Evolutionary conservation across 1,139 yeast species (phyloP).

Genomic region (Nakaseomyces uthaithaninus): DNA sequence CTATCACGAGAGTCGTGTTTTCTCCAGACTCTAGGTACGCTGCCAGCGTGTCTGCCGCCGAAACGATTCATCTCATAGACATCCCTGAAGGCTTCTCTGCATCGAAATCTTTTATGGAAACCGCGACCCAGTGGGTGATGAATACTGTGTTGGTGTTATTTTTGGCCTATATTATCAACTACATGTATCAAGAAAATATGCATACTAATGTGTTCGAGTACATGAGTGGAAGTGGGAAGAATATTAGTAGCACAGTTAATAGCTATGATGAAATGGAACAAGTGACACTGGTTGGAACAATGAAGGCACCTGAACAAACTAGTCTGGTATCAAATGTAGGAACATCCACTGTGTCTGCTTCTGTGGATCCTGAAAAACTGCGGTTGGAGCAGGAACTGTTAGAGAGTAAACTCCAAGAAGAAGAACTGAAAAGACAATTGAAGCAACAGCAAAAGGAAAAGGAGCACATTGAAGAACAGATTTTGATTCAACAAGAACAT

Average conservation of each 20-base stretch:
- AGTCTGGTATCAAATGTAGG: not conserved
- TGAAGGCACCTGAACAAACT: not conserved
- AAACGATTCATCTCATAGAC: slow-evolving; percentile 55
- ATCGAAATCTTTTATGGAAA: slow-evolving; percentile 35
- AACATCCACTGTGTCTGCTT: not conserved
- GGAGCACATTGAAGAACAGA: not conserved
- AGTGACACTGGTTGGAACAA: slow-evolving; percentile 1
- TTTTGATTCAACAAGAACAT: not conserved
- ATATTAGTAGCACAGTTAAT: not conserved
- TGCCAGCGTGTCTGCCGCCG: slow-evolving; percentile 79
- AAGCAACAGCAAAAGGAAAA: not conserved
- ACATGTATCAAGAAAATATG: slow-evolving; percentile 5
- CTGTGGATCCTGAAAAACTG: not conserved
- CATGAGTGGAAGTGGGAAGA: not conserved
- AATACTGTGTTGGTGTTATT: slow-evolving; percentile 3
- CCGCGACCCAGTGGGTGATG: slow-evolving; percentile 1
- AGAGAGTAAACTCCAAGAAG: not conserved
- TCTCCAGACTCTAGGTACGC: slow-evolving; percentile 63
- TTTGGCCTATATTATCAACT: not conserved
- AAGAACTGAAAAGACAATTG: slow-evolving; percentile 1
- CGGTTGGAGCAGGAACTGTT: not conserved
- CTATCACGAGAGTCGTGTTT: slow-evolving; percentile 67
- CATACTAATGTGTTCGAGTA: not conserved
- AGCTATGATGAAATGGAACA: slow-evolving; percentile 3
- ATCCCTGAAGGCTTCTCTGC: slow-evolving; percentile 46